A percentile compares a stretch with the other conserved stretches of the same genome.
Evolutionary conservation across 306 rosid species (phyloP).

Genomic region (Cicer yamashitae): DNA sequence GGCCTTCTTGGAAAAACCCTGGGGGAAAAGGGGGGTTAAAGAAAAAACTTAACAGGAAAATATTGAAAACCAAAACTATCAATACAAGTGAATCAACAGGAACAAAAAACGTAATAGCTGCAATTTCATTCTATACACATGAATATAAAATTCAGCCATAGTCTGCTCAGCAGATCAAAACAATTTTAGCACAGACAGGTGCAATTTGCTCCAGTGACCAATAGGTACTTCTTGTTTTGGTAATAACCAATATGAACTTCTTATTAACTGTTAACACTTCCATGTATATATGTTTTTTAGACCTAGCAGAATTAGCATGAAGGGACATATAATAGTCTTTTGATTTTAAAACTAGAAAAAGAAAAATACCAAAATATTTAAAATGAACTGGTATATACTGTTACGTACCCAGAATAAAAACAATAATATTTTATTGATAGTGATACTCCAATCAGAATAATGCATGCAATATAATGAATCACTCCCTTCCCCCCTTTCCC

Average conservation of each 20-base stretch:
- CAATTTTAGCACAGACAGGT: not conserved
- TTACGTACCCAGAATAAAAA: not conserved
- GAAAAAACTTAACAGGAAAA: constrained; percentile 28
- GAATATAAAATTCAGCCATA: not conserved
- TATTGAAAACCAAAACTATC: constrained; percentile 26
- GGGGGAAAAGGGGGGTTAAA: not conserved
- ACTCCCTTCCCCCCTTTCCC: not conserved
- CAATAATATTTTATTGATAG: not conserved
- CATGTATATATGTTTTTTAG: not conserved
- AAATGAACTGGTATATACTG: not conserved
- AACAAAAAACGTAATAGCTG: not conserved
- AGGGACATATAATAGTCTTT: not conserved
- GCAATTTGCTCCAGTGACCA: not conserved
- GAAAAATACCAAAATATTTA: not conserved
- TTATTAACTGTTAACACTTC: constrained; percentile 1
- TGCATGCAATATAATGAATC: not conserved
- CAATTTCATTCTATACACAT: not conserved
- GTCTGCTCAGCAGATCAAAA: not conserved
- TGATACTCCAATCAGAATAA: constrained; percentile 15
- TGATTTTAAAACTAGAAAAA: not conserved
- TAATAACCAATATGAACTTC: too few relatives aligned
- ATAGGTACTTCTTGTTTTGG: not conserved
- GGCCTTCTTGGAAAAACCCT: constrained; percentile 27
- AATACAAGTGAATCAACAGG: constrained; percentile 20
- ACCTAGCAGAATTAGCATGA: constrained; percentile 20